Base-by-base conservation (phyloP, 176 grass and related monocot genomes). In the Stipa capillata region DNA sequence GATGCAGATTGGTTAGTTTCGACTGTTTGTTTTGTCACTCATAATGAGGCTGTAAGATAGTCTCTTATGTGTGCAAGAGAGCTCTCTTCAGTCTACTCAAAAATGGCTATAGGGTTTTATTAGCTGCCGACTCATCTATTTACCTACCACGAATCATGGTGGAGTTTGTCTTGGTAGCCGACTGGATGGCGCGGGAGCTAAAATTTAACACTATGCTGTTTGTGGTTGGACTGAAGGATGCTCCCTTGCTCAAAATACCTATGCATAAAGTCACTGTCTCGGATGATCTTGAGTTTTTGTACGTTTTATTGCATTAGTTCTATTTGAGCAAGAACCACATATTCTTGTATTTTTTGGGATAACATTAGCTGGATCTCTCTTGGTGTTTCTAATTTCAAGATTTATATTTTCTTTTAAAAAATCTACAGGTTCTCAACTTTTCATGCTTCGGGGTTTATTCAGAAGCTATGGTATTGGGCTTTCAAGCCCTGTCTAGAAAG, bases 191-290 rank as follows among this genome's bases (percentile, higher is more conserved):
- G 77, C 92, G 92, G 89, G 92, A 94, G 92, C 80, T 88, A 86
- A 89, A 79, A 87, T 62, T 60, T 67, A 91, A 24, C 92, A 82
- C 87, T 84, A 56, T 43, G 67, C 49, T 54, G 80, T 79, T 87
- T 91, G 61, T 91, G 89, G 66, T 94, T 94, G 92, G 92, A 94
- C 92, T 94, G 92, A 94, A 94, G 92, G 92, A 89, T 91, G 92
- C 92, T 94, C 92, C 92, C 86, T 91, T 79, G 27, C 54, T 79
- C 31, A 33, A 20, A 72, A 28, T 21, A 27, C 27, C 18, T 9
- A 16, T 63, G 76, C 82, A 89, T 85, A 49, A 72, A 89, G 72
- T 72, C 34, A 74, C n/a, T n/a, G n/a, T 37, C 60, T 69, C 5
- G 24, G 40, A 28, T n/a, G 33, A 69, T 48, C 32, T 85, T 31